Evolutionary conservation across 2,329 filamentous ascomycete species (phyloP).

Genomic region (Paramyrothecium sp.): DNA sequence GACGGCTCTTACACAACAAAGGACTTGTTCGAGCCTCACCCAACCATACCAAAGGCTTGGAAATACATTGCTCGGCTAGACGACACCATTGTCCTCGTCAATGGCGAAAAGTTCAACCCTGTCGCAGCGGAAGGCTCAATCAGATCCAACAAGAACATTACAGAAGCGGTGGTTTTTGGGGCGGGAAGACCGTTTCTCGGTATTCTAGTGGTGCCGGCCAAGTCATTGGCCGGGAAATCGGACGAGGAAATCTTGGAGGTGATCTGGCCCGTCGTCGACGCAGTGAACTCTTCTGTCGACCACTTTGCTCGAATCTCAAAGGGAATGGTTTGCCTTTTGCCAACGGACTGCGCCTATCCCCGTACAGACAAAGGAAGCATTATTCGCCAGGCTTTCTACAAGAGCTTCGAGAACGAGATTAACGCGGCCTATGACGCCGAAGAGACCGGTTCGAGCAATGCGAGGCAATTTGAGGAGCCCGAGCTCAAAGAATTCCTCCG

Average conservation of each 20-base stretch:
- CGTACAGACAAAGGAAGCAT: constrained; percentile 52
- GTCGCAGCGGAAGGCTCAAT: constrained; percentile 57
- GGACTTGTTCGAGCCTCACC: constrained; percentile 59
- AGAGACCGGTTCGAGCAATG: constrained; percentile 15
- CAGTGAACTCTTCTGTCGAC: constrained; percentile 26
- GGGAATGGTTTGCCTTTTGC: constrained; percentile 49
- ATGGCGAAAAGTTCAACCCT: constrained; percentile 68
- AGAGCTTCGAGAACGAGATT: constrained; percentile 40
- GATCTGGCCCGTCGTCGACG: constrained; percentile 31
- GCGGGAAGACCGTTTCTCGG: constrained; percentile 34
- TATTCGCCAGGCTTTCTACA: constrained; percentile 48
- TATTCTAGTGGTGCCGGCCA: constrained; percentile 5
- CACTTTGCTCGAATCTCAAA: constrained; percentile 37
- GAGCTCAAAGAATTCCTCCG: constrained; percentile 32
- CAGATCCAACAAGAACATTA: constrained; percentile 37
- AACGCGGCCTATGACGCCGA: constrained; percentile 33
- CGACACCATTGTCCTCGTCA: constrained; percentile 58
- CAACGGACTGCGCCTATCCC: constrained; percentile 38
- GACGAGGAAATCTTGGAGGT: constrained; percentile 23
- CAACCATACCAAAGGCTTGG: constrained; percentile 52
- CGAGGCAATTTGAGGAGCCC: constrained; percentile 9
- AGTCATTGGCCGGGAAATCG: neutral
- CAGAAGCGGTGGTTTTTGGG: constrained; percentile 62
- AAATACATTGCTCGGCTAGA: constrained; percentile 60
- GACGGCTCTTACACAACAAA: constrained; percentile 62